Evolutionary conservation across 1,284 basidiomycete species (phyloP).

Genomic region (Cryptococcus jaspeensis): DNA sequence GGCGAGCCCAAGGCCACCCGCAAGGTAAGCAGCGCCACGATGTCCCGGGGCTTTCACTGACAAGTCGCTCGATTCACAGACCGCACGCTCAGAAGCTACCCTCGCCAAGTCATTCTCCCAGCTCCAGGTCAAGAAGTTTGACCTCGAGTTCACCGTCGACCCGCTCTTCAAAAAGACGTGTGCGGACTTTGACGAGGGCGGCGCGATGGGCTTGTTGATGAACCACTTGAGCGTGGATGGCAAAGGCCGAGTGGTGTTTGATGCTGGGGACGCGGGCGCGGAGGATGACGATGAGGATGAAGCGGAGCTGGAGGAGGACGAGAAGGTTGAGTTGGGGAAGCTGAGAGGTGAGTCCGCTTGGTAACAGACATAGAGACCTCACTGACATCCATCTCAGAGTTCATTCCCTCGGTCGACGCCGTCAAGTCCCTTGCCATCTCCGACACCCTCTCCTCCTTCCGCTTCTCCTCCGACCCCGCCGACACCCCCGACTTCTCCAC

Average conservation of each 20-base stretch:
- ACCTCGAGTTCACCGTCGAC: conserved; percentile 93
- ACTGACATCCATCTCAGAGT: conserved; percentile 57
- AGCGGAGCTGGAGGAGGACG: conserved; percentile 55
- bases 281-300: conserved; percentile 72
- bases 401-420: conserved; percentile 65
- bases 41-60: not conserved
- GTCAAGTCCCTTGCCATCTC: conserved; percentile 72
- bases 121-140: conserved; percentile 86
- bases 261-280: conserved; percentile 84
- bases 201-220: conserved; percentile 90
- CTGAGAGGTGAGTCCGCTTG: conserved; percentile 61
- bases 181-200: conserved; percentile 98
- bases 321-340: conserved; percentile 54
- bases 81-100: conserved; percentile 70
- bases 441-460: conserved; percentile 74
- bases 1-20: conserved; percentile 37
- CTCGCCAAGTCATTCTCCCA: conserved; percentile 79
- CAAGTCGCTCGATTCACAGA: conserved; percentile 43
- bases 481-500: conserved; percentile 53
- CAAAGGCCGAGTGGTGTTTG: conserved; percentile 87
- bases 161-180: conserved; percentile 97
- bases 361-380: not conserved
- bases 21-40: conserved; percentile 26
- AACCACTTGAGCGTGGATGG: conserved; percentile 86
- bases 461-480: conserved; percentile 66